Evolutionary conservation across 257 asterid genomes (phyloP), one percentile per base, ranked within the genome.

Genomic region (Penstemon davidsonii): DNA sequence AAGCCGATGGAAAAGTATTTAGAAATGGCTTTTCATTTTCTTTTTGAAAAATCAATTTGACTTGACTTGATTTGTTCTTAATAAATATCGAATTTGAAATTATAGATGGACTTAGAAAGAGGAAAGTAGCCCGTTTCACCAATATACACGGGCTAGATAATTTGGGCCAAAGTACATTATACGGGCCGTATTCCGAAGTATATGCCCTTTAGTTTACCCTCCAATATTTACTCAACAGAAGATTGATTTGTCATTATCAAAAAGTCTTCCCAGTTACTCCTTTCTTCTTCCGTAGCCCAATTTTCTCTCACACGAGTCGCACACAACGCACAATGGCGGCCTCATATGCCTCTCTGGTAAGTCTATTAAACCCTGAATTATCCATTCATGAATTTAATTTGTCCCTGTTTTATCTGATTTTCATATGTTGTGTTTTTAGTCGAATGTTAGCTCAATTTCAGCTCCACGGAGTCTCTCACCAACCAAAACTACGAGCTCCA

Each of bases 391-490:
- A 25, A 39, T 40, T 2, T 6, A 0, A 19, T 71, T 63, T 38
- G 2, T 44, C 12, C 6, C 3, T 54, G 10, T 59, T 72, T 0
- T 41, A 33, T 46, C 18, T 62, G 36, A 13, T 15, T 68, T 18
- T 55, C 11, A 19, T 47, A 10, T 64, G 0, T 55, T 60, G 40
- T 65, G 38, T 19, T 51, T 43, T 59, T 86, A 92, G 98, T 80
- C 91, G 66, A 87, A 82, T 56, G 71, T 87, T 25, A 75, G 89
- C 74, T 79, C 88, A 65, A 67, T 82, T 75, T 76, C 92, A 60
- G 82, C 81, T 81, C 82, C 91, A 5, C 59, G 82, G 46, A 55
- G 50, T 37, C 63, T 76, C 40, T 66, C 76, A 10, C 77, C 78
- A 8, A n/a, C 64, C 12, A 78, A 60, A 63, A 42, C 62, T 18